A percentile compares a stretch with the other conserved stretches of the same genome.
phyloP scores from a whole-genome alignment of 306 rosid genomes.

The Astragalus glycyphyllos region DNA sequence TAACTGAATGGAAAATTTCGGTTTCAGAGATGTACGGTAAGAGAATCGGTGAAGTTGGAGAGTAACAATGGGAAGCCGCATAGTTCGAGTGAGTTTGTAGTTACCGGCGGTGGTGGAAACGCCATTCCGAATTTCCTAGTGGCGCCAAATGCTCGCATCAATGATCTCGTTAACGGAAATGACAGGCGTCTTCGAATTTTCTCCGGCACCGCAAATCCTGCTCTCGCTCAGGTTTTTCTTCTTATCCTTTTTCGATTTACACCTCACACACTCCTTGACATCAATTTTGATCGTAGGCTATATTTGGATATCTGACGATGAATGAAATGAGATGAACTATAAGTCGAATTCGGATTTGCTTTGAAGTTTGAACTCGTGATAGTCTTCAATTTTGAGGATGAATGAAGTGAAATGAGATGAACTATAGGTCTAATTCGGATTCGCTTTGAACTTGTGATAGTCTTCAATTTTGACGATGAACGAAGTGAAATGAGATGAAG shows the following conservation, averaged over 20 bases:
- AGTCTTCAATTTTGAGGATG: background rate
- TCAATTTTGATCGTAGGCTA: background rate
- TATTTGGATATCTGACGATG: background rate
- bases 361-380: background rate
- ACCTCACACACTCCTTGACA: background rate
- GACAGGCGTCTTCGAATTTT: slow-evolving; percentile 79
- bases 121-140: slow-evolving; percentile 51
- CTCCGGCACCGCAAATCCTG: slow-evolving; percentile 86
- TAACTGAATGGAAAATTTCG: background rate
- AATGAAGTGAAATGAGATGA: no score
- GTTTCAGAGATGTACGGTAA: slow-evolving; percentile 54
- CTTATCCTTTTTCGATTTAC: background rate
- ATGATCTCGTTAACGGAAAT: slow-evolving; percentile 49
- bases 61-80: slow-evolving; percentile 60
- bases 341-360: background rate
- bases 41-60: slow-evolving; percentile 56
- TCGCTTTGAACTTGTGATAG: no score
- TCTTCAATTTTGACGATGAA: background rate
- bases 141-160: slow-evolving; percentile 43
- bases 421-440: no score
- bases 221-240: slow-evolving; percentile 60
- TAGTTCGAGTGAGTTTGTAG: slow-evolving; percentile 18
- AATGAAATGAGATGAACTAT: background rate
- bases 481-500: background rate
- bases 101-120: slow-evolving; percentile 26